Conservation (phyloP, 208 protist genomes). For the Blechomonas ayalai region DNA sequence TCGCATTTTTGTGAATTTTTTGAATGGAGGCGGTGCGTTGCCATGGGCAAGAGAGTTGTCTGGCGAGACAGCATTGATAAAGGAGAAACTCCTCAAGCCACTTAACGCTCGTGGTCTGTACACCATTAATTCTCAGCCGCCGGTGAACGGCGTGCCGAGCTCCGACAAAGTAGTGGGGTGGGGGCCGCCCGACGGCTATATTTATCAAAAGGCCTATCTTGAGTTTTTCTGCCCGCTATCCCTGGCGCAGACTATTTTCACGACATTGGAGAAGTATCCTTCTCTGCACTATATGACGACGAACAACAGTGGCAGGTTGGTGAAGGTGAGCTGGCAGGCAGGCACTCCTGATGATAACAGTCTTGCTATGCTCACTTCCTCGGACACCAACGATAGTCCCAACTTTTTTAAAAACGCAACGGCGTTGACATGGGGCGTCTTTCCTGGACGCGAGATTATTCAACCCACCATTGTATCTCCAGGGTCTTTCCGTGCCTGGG, state of each 20-base stretch:
- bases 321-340: conserved; percentile 16
- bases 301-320: conserved; percentile 13
- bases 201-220: conserved; percentile 64
- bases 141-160: conserved; percentile 79
- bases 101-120: conserved; percentile 86
- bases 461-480: conserved; percentile 67
- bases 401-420: conserved; percentile 17
- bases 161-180: conserved; percentile 57
- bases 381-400: neutral
- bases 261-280: conserved; percentile 36
- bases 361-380: neutral
- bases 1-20: conserved; percentile 29
- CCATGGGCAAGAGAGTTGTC: conserved; percentile 71
- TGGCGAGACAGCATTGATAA: conserved; percentile 52
- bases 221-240: conserved; percentile 59
- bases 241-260: conserved; percentile 16
- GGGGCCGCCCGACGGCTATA: conserved; percentile 35
- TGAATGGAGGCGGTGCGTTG: conserved; percentile 35
- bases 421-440: conserved; percentile 67
- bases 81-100: conserved; percentile 42
- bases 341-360: too few species aligned
- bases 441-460: conserved; percentile 45
- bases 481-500: conserved; percentile 44
- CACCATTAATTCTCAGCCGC: conserved; percentile 92
- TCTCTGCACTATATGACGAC: conserved; percentile 44